phyloP scores from a whole-genome alignment of 352 stramenopile species.

The Plasmopara viticola region DNA sequence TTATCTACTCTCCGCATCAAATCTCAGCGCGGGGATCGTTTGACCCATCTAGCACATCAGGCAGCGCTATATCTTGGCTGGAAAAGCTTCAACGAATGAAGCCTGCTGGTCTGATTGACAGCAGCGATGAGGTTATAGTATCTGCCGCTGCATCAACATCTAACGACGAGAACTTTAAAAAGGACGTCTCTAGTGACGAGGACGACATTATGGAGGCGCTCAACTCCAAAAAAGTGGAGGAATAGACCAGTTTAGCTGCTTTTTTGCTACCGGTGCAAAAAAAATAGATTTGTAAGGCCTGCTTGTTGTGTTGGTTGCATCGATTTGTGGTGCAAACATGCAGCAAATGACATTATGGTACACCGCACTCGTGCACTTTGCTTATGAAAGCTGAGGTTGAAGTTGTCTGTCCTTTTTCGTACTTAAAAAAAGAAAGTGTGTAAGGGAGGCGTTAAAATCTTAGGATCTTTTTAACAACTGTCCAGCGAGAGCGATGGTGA shows the following conservation, averaged over 20 bases:
- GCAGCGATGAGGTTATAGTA: slow-evolving; percentile 23
- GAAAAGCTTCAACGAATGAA: slow-evolving; percentile 87
- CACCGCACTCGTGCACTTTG: no score
- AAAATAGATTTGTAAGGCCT: no score
- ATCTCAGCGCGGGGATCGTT: slow-evolving; percentile 59
- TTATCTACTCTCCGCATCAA: slow-evolving; percentile 78
- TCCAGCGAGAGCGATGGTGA: slow-evolving; percentile 40
- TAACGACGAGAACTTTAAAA: slow-evolving; percentile 3
- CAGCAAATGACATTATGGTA: no score
- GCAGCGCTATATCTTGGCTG: slow-evolving; percentile 77
- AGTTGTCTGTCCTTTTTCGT: no score
- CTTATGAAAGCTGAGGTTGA: no score
- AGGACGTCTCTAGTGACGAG: no score
- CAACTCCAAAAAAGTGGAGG: slow-evolving; percentile 17
- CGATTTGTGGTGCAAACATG: no score
- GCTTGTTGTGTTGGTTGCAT: no score
- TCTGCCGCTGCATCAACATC: slow-evolving; percentile 20
- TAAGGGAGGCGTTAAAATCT: slow-evolving; percentile 9
- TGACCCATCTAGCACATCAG: slow-evolving; percentile 55
- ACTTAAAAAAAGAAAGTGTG: no score
- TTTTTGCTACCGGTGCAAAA: no score
- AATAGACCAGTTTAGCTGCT: slow-evolving; percentile 5
- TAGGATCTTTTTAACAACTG: slow-evolving; percentile 18
- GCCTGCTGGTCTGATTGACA: slow-evolving; percentile 38
- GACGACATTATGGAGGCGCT: slow-evolving; percentile 1